phyloP scores from a whole-genome alignment of 2,329 filamentous ascomycete species.

The Pseudophaeomoniella oleicola region DNA sequence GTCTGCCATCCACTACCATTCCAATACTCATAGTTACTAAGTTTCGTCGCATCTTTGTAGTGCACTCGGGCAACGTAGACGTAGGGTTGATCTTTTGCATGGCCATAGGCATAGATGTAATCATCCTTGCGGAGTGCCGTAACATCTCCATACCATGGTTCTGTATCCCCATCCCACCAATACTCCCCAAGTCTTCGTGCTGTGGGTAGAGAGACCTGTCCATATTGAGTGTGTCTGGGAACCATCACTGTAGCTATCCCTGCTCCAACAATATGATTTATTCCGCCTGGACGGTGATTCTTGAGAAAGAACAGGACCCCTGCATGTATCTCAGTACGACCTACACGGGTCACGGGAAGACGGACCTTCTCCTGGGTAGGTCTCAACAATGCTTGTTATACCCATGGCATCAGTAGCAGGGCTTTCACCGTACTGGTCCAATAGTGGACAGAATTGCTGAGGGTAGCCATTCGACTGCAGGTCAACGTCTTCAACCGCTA shows the following conservation, averaged over 20 bases:
- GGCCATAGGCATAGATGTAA: conserved; percentile 13
- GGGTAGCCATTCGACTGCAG: conserved; percentile 11
- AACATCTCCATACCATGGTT: conserved; percentile 14
- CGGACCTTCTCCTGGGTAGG: conserved; percentile 6
- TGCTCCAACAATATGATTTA: conserved; percentile 11
- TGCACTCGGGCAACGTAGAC: conserved; percentile 11
- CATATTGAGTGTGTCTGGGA: conserved; percentile 6
- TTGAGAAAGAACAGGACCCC: conserved; percentile 13
- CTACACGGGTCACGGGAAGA: neutral
- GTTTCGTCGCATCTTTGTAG: conserved; percentile 6
- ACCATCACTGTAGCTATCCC: conserved; percentile 10
- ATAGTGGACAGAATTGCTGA: conserved; percentile 10
- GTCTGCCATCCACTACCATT: conserved; percentile 10
- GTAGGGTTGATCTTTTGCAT: conserved; percentile 11
- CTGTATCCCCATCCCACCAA: conserved; percentile 12
- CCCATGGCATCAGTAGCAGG: conserved; percentile 9
- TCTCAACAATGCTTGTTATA: conserved; percentile 13
- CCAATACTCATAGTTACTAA: conserved; percentile 13
- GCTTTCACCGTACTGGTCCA: conserved; percentile 8
- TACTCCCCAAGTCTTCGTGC: conserved; percentile 8
- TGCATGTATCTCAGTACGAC: neutral
- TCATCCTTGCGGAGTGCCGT: conserved; percentile 7
- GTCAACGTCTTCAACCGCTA: conserved; percentile 9
- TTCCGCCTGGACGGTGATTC: conserved; percentile 12
- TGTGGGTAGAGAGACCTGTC: conserved; percentile 4